Percentiles rank a stretch among this genome's conserved stretches.
Conservation (phyloP, 2,329 filamentous ascomycete genomes). For the Fusarium pseudoanthophilum region DNA sequence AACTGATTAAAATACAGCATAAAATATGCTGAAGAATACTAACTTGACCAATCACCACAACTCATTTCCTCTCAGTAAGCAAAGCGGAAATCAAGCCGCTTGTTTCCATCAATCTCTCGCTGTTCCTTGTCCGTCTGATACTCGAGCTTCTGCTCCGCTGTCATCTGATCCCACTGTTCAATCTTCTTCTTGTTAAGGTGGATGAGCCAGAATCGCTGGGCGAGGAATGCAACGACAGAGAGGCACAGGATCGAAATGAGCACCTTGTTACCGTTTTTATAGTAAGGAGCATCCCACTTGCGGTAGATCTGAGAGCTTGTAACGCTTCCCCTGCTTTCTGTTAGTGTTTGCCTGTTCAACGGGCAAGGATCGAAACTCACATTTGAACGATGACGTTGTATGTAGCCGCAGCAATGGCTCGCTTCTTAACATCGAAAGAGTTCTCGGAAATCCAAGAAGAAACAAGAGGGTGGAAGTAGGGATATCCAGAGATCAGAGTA, state of each 20-base stretch:
- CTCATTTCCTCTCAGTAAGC: slow-evolving; percentile 47
- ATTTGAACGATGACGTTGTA: slow-evolving; percentile 61
- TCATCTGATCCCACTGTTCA: slow-evolving; percentile 58
- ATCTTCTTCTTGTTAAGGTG: slow-evolving; percentile 62
- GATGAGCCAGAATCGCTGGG: slow-evolving; percentile 57
- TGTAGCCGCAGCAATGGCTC: slow-evolving; percentile 59
- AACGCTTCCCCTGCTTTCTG: slow-evolving; percentile 50
- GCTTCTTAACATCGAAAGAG: slow-evolving; percentile 61
- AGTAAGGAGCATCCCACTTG: slow-evolving; percentile 63
- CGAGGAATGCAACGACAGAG: slow-evolving; percentile 61
- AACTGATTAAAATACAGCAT: not conserved
- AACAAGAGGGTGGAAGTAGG: slow-evolving; percentile 68
- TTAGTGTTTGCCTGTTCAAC: not conserved
- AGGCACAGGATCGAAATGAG: slow-evolving; percentile 63
- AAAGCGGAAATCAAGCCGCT: slow-evolving; percentile 63
- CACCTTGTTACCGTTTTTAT: slow-evolving; percentile 67
- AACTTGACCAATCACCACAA: not conserved
- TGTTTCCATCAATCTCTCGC: slow-evolving; percentile 60
- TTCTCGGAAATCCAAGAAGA: slow-evolving; percentile 63
- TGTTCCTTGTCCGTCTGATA: slow-evolving; percentile 59
- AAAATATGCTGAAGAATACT: not conserved
- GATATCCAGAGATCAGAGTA: slow-evolving; percentile 64
- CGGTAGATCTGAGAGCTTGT: slow-evolving; percentile 61
- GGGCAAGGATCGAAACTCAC: slow-evolving; percentile 16
- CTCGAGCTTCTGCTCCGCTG: slow-evolving; percentile 53